Conservation (phyloP, 148 eudicot species). For the Rhododendron vialii region DNA sequence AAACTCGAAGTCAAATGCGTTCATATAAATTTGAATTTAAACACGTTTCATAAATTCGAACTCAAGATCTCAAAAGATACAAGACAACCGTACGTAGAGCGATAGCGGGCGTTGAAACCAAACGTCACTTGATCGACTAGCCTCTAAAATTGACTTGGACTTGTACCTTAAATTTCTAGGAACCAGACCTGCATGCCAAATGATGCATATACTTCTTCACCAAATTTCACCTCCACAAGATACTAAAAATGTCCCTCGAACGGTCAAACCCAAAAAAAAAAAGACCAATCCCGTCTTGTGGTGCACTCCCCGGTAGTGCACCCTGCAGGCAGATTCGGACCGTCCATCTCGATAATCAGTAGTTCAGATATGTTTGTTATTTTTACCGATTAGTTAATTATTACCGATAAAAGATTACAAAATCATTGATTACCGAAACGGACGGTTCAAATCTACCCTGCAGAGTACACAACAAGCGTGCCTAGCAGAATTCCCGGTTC, state of each 20-base stretch:
- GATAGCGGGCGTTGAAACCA: neutral
- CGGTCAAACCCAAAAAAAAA: too few species aligned
- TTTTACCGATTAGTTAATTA: too few species aligned
- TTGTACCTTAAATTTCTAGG: neutral
- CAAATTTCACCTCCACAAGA: neutral
- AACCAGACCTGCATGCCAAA: neutral
- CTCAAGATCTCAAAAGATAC: neutral
- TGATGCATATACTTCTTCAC: neutral
- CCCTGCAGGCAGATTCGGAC: too few species aligned
- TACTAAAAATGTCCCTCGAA: neutral
- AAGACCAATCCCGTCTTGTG: too few species aligned
- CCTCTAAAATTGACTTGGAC: neutral
- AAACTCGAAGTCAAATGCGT: neutral
- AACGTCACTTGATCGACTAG: neutral
- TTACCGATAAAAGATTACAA: too few species aligned
- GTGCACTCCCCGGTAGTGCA: too few species aligned
- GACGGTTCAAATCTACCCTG: too few species aligned
- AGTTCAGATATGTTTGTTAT: too few species aligned
- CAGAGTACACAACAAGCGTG: rapidly evolving
- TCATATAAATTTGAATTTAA: neutral
- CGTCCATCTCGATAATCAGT: too few species aligned
- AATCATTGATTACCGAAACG: too few species aligned
- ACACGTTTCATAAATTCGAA: neutral
- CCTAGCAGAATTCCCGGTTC: too few species aligned
- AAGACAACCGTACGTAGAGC: neutral